phyloP scores from a whole-genome alignment of 2,329 filamentous ascomycete species.

The Chrysoporthe cubensis region DNA sequence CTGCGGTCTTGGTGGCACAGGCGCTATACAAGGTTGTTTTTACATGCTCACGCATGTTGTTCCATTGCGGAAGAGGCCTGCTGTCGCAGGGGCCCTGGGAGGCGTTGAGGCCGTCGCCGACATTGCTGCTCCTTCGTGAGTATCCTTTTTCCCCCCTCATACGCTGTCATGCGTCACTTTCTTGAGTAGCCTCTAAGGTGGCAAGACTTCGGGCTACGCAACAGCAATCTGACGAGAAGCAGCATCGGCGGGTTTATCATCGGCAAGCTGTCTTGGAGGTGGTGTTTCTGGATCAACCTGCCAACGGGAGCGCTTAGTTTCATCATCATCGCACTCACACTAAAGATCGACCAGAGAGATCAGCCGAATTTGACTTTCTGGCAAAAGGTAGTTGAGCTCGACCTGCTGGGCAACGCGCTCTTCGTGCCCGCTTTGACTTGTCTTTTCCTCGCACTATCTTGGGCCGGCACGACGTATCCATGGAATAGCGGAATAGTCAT shows the following conservation, averaged over 20 bases:
- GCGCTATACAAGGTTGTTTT: slow-evolving; percentile 23
- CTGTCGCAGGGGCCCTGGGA: background rate
- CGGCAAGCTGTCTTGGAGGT: slow-evolving; percentile 22
- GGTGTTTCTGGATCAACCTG: slow-evolving; percentile 29
- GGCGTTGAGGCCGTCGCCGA: slow-evolving; percentile 15
- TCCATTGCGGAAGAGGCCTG: slow-evolving; percentile 22
- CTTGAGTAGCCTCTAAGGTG: background rate
- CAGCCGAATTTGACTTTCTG: background rate
- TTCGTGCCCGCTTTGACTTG: slow-evolving; percentile 30
- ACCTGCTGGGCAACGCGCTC: slow-evolving; percentile 39
- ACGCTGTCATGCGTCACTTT: background rate
- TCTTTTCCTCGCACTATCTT: slow-evolving; percentile 46
- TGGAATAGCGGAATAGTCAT: slow-evolving; percentile 41
- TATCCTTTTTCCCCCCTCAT: background rate
- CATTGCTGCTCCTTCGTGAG: slow-evolving; percentile 20
- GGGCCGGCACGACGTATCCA: slow-evolving; percentile 42
- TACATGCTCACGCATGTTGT: slow-evolving; percentile 25
- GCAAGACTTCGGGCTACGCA: background rate
- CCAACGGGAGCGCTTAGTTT: slow-evolving; percentile 20
- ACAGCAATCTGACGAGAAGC: background rate
- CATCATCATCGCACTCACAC: slow-evolving; percentile 17
- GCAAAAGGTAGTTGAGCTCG: slow-evolving; percentile 44
- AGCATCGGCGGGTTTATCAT: slow-evolving; percentile 25
- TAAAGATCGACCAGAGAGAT: slow-evolving; percentile 16
- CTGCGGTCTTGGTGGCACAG: slow-evolving; percentile 18